These are phyloP conservation scores for Fusarium xylarioides DNA, from an alignment of 2,329 filamentous ascomycete species.

Conservation along the genomic window DNA sequence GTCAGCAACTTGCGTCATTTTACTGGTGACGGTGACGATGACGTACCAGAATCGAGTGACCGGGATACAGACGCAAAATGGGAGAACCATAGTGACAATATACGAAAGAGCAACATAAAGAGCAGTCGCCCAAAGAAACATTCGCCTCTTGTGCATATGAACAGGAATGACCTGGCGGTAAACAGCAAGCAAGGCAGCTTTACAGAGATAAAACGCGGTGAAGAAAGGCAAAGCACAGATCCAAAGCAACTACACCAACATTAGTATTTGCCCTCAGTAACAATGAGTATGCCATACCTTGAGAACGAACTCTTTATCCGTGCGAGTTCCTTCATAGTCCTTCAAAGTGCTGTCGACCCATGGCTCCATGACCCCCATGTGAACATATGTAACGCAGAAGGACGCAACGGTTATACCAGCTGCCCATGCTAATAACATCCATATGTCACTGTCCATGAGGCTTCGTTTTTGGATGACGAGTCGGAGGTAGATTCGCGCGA, in stretches of 20 bases:
- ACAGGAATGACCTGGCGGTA: constrained; percentile 18
- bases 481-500: constrained; percentile 27
- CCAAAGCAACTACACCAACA: constrained; percentile 7
- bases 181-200: constrained; percentile 18
- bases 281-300: not conserved
- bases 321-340: not conserved
- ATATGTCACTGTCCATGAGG: constrained; percentile 19
- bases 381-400: not conserved
- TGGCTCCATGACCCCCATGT: constrained; percentile 14
- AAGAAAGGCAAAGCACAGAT: constrained; percentile 21
- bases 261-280: too few species aligned
- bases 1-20: not conserved
- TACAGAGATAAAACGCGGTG: constrained; percentile 22
- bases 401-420: not conserved
- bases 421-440: constrained; percentile 19
- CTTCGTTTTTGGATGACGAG: constrained; percentile 15
- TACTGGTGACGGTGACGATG: not conserved
- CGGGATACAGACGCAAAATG: constrained; percentile 11
- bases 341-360: not conserved
- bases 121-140: constrained; percentile 13
- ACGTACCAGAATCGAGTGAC: constrained; percentile 13
- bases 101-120: not conserved
- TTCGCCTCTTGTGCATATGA: constrained; percentile 21
- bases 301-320: not conserved
- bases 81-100: not conserved